Evolutionary conservation across 345 rosid species (phyloP).

Genomic region (Populus euphratica): DNA sequence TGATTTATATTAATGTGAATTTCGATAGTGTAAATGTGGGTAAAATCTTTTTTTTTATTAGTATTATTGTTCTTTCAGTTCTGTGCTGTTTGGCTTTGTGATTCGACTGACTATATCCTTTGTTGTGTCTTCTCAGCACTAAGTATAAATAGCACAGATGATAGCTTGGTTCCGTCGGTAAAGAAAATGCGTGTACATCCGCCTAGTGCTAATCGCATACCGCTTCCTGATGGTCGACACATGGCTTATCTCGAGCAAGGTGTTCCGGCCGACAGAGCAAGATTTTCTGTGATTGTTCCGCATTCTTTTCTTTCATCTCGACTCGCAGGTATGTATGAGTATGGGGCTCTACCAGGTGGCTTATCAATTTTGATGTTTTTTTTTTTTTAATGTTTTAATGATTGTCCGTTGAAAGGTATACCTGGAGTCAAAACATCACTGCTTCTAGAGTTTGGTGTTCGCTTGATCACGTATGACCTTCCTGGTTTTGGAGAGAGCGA

Average conservation of each 20-base stretch:
- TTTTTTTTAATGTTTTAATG: not conserved
- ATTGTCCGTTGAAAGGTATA: conserved; percentile 43
- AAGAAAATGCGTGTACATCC: conserved; percentile 54
- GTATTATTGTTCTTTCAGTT: not conserved
- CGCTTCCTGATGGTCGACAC: conserved; percentile 73
- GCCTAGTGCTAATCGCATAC: conserved; percentile 53
- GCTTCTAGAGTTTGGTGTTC: conserved; percentile 76
- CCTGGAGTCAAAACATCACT: conserved; percentile 70
- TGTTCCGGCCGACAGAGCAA: conserved; percentile 47
- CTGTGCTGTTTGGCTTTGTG: not conserved
- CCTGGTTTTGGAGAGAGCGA: conserved; percentile 99
- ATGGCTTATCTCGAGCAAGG: conserved; percentile 63
- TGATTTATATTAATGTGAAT: not conserved
- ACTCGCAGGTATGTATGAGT: conserved; percentile 49
- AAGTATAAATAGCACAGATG: conserved; percentile 23
- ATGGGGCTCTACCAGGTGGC: not conserved
- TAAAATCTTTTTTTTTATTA: no score
- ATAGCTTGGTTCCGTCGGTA: conserved; percentile 24
- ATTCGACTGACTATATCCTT: not conserved
- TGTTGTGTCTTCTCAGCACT: conserved; percentile 36
- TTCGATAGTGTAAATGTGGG: no score
- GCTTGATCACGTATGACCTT: conserved; percentile 79
- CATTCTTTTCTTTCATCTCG: conserved; percentile 70
- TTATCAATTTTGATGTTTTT: not conserved
- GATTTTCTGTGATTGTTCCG: conserved; percentile 53